These are phyloP conservation scores for Elasticomyces elasticus DNA, from an alignment of 495 filamentous ascomycete genomes.

Conservation along the genomic window DNA sequence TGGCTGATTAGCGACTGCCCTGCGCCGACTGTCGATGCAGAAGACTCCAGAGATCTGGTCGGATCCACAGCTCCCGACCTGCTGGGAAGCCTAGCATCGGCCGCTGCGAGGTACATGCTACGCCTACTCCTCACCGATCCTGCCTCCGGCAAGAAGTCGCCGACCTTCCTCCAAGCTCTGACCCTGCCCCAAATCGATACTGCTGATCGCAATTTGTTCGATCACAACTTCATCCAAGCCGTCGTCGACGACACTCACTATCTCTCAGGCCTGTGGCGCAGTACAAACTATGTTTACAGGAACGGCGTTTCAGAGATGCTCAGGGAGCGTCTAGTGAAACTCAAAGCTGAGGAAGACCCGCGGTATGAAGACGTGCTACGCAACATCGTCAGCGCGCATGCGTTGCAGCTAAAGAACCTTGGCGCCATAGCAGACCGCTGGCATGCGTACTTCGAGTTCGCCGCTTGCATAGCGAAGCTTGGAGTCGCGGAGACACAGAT, in stretches of 20 bases:
- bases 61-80: background rate
- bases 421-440: background rate
- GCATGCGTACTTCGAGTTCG: slow-evolving; percentile 4
- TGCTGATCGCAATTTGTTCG: background rate
- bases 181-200: background rate
- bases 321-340: background rate
- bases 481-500: background rate
- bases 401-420: background rate
- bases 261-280: background rate
- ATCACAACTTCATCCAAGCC: background rate
- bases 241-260: background rate
- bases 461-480: background rate
- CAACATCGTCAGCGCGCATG: background rate
- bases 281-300: background rate
- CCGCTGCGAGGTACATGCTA: background rate
- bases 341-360: background rate
- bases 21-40: background rate
- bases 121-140: background rate
- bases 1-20: slow-evolving; percentile 1
- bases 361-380: background rate
- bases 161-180: background rate
- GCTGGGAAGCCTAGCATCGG: background rate
- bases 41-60: background rate
- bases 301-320: background rate
- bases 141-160: background rate